Evolutionary conservation across 176 grass and related monocot species (phyloP).

Genomic region (Musa acuminata): DNA sequence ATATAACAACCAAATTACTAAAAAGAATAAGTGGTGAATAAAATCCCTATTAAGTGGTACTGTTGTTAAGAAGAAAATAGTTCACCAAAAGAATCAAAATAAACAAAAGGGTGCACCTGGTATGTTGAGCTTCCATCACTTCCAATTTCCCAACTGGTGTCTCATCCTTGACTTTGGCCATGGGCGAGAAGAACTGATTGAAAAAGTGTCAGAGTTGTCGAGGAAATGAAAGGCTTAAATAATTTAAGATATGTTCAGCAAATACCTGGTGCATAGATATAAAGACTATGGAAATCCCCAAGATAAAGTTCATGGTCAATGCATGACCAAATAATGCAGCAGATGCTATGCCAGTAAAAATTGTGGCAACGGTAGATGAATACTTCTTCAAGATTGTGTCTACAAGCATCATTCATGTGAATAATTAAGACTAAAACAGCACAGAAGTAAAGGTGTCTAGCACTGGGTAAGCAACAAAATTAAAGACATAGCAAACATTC

Average conservation of each 20-base stretch:
- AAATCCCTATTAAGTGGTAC: too few relatives aligned
- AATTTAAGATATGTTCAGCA: constrained; percentile 14
- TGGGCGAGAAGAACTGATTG: constrained; percentile 86
- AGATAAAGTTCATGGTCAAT: constrained; percentile 91
- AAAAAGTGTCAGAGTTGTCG: constrained; percentile 13
- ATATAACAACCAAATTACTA: too few relatives aligned
- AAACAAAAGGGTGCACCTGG: constrained; percentile 1
- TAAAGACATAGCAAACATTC: not conserved
- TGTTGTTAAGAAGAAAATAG: not conserved
- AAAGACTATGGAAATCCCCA: constrained; percentile 95
- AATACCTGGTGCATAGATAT: constrained; percentile 98
- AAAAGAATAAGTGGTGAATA: too few relatives aligned
- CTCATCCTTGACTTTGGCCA: constrained; percentile 97
- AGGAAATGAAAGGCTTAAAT: constrained; percentile 17
- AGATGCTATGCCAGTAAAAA: constrained; percentile 94
- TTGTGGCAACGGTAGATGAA: constrained; percentile 96
- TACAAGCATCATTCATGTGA: constrained; percentile 24
- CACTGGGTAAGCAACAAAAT: not conserved
- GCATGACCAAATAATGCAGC: constrained; percentile 86
- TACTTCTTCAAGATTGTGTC: constrained; percentile 99
- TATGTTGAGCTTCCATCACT: constrained; percentile 47
- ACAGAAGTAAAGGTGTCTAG: not conserved
- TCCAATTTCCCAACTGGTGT: constrained; percentile 50
- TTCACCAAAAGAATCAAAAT: not conserved
- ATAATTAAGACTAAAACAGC: not conserved